A percentile compares a stretch with the other conserved stretches of the same genome.
phyloP scores from a whole-genome alignment of 768 basidiomycete species.

The Botryobasidium botryosum region DNA sequence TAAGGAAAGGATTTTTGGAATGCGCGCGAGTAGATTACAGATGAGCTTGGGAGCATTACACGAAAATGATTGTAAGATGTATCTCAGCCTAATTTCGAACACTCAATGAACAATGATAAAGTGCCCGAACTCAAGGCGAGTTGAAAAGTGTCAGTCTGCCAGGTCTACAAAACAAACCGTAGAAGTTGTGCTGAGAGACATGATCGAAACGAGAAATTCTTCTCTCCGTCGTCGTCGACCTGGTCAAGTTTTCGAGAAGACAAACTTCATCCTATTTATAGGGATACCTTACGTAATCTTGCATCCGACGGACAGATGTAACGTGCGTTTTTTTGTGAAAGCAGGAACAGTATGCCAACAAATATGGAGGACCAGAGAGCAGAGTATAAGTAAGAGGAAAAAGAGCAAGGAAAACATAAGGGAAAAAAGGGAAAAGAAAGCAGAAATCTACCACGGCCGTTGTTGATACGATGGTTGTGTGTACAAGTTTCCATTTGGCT shows the following conservation, averaged over 20 bases:
- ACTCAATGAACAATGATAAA: conserved; percentile 32
- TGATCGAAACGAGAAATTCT: conserved; percentile 25
- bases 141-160: conserved; percentile 40
- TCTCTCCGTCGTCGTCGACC: conserved; percentile 71
- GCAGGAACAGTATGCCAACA: too few species aligned
- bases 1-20: not conserved
- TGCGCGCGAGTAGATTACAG: not conserved
- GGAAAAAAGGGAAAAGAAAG: not conserved
- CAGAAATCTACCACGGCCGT: not conserved
- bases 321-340: too few species aligned
- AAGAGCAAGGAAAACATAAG: not conserved
- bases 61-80: conserved; percentile 22
- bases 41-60: not conserved
- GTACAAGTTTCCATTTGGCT: not conserved
- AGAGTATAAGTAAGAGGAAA: too few species aligned
- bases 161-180: conserved; percentile 32
- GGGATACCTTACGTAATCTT: too few species aligned
- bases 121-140: conserved; percentile 71
- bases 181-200: conserved; percentile 49
- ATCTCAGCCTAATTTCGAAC: conserved; percentile 71
- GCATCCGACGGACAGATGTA: too few species aligned
- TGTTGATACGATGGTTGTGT: not conserved
- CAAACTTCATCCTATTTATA: too few species aligned
- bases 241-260: conserved; percentile 32
- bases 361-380: too few species aligned